These are phyloP conservation scores for Coniferiporia sulphurascens DNA, from an alignment of 1,284 basidiomycete species.

Conservation along the genomic window DNA sequence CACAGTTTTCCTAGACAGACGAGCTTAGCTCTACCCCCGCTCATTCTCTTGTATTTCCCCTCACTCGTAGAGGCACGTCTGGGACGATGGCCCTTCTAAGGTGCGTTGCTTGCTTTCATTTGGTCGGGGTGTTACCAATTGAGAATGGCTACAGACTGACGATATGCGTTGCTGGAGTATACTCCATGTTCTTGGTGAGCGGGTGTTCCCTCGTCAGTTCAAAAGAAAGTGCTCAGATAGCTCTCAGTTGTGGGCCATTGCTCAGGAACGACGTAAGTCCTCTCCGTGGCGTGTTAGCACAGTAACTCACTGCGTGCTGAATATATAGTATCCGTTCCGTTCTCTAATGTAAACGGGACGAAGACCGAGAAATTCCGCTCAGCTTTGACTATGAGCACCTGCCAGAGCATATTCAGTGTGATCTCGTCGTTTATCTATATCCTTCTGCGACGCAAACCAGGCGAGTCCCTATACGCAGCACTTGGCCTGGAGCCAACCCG, in stretches of 20 bases:
- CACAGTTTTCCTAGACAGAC: background rate
- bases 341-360: constrained; percentile 59
- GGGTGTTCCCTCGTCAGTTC: background rate
- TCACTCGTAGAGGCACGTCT: background rate
- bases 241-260: constrained; percentile 78
- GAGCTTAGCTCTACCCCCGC: background rate
- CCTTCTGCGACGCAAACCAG: constrained; percentile 53
- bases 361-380: constrained; percentile 80
- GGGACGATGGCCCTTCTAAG: constrained; percentile 7
- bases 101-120: background rate
- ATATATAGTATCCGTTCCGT: constrained; percentile 74
- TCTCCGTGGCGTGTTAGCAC: background rate
- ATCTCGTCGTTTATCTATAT: constrained; percentile 81
- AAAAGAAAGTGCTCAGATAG: constrained; percentile 7
- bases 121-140: background rate
- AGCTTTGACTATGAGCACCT: constrained; percentile 82
- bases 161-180: constrained; percentile 28
- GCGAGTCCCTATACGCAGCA: constrained; percentile 45
- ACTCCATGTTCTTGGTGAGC: constrained; percentile 30
- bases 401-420: constrained; percentile 80
- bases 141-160: constrained; percentile 20
- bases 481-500: constrained; percentile 46
- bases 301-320: constrained; percentile 7
- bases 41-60: background rate
- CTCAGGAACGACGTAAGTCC: constrained; percentile 76